Conservation (phyloP, 352 stramenopile species). For the Pythium dissotocum region DNA sequence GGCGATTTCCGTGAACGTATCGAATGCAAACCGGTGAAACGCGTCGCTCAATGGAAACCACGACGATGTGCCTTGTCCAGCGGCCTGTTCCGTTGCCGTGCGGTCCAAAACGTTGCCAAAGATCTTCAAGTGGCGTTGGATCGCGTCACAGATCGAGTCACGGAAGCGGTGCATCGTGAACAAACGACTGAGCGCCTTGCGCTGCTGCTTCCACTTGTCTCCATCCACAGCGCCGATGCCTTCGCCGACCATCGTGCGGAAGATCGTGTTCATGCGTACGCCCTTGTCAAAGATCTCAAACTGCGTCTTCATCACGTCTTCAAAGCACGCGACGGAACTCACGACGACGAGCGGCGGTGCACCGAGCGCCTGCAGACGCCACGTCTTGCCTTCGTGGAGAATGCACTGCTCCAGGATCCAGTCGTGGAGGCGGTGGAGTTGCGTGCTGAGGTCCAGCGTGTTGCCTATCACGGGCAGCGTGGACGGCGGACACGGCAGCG, state of each 20-base stretch:
- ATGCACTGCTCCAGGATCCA: conserved; percentile 49
- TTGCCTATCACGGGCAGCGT: conserved; percentile 52
- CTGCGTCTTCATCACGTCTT: conserved; percentile 52
- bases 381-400: conserved; percentile 40
- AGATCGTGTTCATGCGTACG: conserved; percentile 25
- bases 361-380: conserved; percentile 36
- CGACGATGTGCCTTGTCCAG: neutral
- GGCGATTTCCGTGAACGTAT: conserved; percentile 69
- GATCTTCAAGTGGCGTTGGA: conserved; percentile 34
- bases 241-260: conserved; percentile 61
- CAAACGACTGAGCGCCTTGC: conserved; percentile 85
- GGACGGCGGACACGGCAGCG: conserved; percentile 34
- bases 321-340: conserved; percentile 34
- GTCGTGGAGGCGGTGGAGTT: conserved; percentile 45
- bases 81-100: neutral
- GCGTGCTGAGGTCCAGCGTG: conserved; percentile 48
- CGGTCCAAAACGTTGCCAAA: conserved; percentile 26
- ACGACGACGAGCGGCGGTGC: conserved; percentile 41
- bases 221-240: conserved; percentile 73
- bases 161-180: conserved; percentile 62
- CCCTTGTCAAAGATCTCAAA: conserved; percentile 79
- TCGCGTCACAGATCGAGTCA: conserved; percentile 41
- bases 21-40: conserved; percentile 55
- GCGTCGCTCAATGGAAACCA: conserved; percentile 18
- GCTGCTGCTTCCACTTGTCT: conserved; percentile 59